phyloP scores from a whole-genome alignment of 2,329 filamentous ascomycete species.

The Phoma sp. region DNA sequence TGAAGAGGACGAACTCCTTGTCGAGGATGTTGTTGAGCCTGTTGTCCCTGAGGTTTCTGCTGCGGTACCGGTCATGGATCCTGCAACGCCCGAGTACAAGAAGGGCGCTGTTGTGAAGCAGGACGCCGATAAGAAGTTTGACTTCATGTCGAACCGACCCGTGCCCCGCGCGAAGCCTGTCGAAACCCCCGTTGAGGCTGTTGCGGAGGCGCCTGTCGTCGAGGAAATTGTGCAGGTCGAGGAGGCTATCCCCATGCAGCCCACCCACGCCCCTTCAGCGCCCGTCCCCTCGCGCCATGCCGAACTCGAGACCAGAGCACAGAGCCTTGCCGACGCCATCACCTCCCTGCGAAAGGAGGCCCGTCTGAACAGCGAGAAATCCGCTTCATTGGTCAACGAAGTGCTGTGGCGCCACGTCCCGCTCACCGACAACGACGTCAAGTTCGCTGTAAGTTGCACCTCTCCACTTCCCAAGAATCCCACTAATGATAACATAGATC shows the following conservation, averaged over 20 bases:
- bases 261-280: constrained; percentile 8
- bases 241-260: constrained; percentile 8
- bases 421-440: constrained; percentile 38
- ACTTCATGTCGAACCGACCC: constrained; percentile 48
- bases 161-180: constrained; percentile 37
- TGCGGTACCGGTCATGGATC: constrained; percentile 34
- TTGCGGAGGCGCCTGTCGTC: constrained; percentile 50
- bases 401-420: constrained; percentile 38
- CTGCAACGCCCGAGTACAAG: constrained; percentile 35
- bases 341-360: constrained; percentile 22
- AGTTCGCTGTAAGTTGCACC: constrained; percentile 45
- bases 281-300: constrained; percentile 17
- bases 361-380: constrained; percentile 17
- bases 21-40: constrained; percentile 29
- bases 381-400: constrained; percentile 17
- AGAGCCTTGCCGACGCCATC: constrained; percentile 23
- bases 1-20: constrained; percentile 28
- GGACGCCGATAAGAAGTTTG: constrained; percentile 41
- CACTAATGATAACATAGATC: constrained; percentile 62
- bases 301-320: constrained; percentile 25
- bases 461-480: neutral
- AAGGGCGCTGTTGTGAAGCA: constrained; percentile 38
- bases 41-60: constrained; percentile 16
- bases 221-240: constrained; percentile 45
- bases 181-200: constrained; percentile 21